Evolutionary conservation across 768 basidiomycete genomes (phyloP).

Genomic region (Kockovaella imperatae): DNA sequence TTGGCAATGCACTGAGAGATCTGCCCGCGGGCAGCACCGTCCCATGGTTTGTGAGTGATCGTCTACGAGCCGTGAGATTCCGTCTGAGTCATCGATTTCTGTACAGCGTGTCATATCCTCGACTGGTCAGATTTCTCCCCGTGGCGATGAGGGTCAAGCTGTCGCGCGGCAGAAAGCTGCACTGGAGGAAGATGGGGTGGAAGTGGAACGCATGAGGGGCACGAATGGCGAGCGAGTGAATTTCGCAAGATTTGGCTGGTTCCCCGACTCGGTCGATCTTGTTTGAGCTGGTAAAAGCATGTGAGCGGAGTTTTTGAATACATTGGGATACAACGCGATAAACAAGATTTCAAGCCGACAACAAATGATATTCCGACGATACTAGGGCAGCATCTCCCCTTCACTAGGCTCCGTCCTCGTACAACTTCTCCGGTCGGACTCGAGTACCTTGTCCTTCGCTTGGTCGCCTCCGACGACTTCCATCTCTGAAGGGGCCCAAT

Average conservation of each 20-base stretch:
- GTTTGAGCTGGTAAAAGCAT: too few relatives aligned
- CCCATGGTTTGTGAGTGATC: constrained; percentile 40
- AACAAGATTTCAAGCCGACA: too few relatives aligned
- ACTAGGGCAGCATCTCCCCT: too few relatives aligned
- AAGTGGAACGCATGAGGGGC: constrained; percentile 59
- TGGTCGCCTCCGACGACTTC: too few relatives aligned
- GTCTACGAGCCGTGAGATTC: not conserved
- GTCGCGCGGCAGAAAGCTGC: constrained; percentile 68
- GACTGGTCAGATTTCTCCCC: constrained; percentile 53
- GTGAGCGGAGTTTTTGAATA: too few relatives aligned
- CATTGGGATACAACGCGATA: too few relatives aligned
- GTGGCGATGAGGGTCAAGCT: constrained; percentile 74
- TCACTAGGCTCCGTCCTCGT: not conserved
- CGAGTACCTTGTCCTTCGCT: too few relatives aligned
- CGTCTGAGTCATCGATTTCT: too few relatives aligned
- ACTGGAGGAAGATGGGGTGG: constrained; percentile 73
- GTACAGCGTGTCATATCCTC: constrained; percentile 39
- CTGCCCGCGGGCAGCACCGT: constrained; percentile 30
- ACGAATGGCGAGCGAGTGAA: constrained; percentile 51
- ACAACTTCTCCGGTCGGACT: constrained; percentile 1
- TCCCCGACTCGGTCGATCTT: too few relatives aligned
- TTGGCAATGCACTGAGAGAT: constrained; percentile 39
- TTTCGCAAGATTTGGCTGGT: constrained; percentile 44
- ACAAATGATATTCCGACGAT: too few relatives aligned
- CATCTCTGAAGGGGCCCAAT: too few relatives aligned